These are phyloP conservation scores for Neoscytalidium dimidiatum DNA, from an alignment of 2,329 filamentous ascomycete genomes.

Conservation along the genomic window DNA sequence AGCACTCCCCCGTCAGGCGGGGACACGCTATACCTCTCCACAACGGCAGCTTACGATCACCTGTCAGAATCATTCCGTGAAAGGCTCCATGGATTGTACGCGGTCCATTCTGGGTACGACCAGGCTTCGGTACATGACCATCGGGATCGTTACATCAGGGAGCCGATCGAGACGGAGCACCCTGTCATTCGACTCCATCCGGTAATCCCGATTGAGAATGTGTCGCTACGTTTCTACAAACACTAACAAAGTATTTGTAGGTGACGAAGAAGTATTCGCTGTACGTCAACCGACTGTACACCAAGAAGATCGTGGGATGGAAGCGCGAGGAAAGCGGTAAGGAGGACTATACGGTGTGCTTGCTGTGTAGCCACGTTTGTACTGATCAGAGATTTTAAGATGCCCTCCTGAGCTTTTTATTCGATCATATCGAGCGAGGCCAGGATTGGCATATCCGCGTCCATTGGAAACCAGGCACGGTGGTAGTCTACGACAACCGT, in stretches of 20 bases:
- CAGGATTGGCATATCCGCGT: slow-evolving; percentile 15
- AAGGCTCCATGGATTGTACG: slow-evolving; percentile 21
- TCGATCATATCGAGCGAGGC: slow-evolving; percentile 18
- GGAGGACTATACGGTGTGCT: not conserved
- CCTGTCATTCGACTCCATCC: slow-evolving; percentile 23
- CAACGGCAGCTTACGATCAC: slow-evolving; percentile 4
- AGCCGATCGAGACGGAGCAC: slow-evolving; percentile 19
- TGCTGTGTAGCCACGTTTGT: too few species aligned
- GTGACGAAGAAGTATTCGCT: slow-evolving; percentile 23
- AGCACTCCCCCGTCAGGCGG: slow-evolving; percentile 4
- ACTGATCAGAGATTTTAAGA: not conserved
- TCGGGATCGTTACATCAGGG: slow-evolving; percentile 8
- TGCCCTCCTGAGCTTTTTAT: slow-evolving; percentile 21
- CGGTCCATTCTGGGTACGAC: slow-evolving; percentile 20
- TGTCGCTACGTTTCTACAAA: too few species aligned
- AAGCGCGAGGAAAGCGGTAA: slow-evolving; percentile 22
- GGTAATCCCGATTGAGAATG: too few species aligned
- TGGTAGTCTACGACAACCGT: slow-evolving; percentile 19
- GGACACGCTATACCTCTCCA: slow-evolving; percentile 3
- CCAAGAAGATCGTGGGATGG: slow-evolving; percentile 22
- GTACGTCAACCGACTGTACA: slow-evolving; percentile 23
- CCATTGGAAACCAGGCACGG: slow-evolving; percentile 18
- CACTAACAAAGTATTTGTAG: not conserved
- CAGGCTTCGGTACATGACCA: slow-evolving; percentile 19
- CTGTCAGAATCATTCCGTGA: slow-evolving; percentile 19